Base-by-base conservation (phyloP, 805 yeast genomes). In the Nakazawaea ambrosiae region DNA sequence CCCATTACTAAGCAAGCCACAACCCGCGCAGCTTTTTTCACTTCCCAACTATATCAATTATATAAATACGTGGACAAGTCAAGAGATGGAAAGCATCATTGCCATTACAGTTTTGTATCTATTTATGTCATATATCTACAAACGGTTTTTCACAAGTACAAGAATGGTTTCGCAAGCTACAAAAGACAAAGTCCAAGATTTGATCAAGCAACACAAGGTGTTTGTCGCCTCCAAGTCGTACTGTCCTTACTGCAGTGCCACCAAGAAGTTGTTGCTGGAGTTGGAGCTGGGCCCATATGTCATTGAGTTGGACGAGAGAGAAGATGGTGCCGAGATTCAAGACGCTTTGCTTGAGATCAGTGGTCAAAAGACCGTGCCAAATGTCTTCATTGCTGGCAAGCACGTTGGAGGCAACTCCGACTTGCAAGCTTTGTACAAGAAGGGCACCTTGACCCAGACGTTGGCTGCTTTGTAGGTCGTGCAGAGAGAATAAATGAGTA, bases 391-490 rank as follows among this genome's bases (percentile, higher is more conserved):
- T 58, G 78, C 70, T 33, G 96, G 96, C 44, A 73, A 89, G 63
- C 96, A 88, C 68, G 77, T 90, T 53, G 98, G 98, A 43, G 98
- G 98, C 45, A 86, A 88, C 73, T 80, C 89, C 27, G 96, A 86
- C 49, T 66, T 90, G 46, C 95, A 88, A 63, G 68, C 72, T 37
- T 71, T 89, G 57, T 68, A 74, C 48, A 68, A 77, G 18, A 50
- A 60, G 32, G 92, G 82, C 49, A 57, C 78, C 60, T 73, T 86
- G 54, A 34, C 34, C 29, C 12, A 35, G 25, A 29, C 14, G 10
- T 24, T 45, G 17, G 23, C 27, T 5, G 43, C 43, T 33, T 39
- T 33, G 16, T 28, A 28, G 12, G 12, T 17, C 12, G 24, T 8
- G 24, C 10, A n/a, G n/a, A n/a, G n/a, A n/a, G n/a, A n/a, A n/a